These are phyloP conservation scores for Kwoniella botswanensis DNA, from an alignment of 768 basidiomycete genomes.

Conservation along the genomic window DNA sequence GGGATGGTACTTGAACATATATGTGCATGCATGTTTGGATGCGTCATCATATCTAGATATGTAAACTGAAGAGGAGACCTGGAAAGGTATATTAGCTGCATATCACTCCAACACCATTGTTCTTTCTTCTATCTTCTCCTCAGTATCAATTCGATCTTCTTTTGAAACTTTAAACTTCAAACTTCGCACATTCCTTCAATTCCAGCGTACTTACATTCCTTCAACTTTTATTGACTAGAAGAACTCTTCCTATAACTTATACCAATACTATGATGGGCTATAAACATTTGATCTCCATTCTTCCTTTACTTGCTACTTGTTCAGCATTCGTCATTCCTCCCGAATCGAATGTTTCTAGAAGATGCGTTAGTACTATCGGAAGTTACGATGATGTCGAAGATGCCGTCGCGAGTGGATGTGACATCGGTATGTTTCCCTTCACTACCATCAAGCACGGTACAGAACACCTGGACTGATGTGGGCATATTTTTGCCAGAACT, in stretches of 20 bases:
- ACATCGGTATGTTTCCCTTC: slow-evolving; percentile 6
- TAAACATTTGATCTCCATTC: not conserved
- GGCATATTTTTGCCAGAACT: not conserved
- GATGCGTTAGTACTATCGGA: slow-evolving; percentile 8
- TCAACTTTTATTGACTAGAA: slow-evolving; percentile 1
- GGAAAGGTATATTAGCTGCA: not conserved
- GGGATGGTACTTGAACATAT: not conserved
- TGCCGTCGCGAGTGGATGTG: slow-evolving; percentile 12
- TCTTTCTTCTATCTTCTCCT: not conserved
- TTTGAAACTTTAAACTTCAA: not conserved
- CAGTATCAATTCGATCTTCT: not conserved
- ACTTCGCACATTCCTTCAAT: not conserved
- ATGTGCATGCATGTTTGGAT: not conserved
- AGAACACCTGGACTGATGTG: no score
- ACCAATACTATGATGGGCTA: not conserved
- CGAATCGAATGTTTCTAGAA: not conserved
- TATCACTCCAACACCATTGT: not conserved
- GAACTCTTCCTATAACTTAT: not conserved
- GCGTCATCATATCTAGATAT: no score
- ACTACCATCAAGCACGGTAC: not conserved
- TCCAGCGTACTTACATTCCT: not conserved
- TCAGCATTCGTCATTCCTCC: not conserved
- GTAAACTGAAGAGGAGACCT: not conserved
- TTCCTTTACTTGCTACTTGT: slow-evolving; percentile 2
- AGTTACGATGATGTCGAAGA: slow-evolving; percentile 5